Base-by-base conservation (phyloP, 2,329 filamentous ascomycete genomes). In the Metarhizium anisopliae region DNA sequence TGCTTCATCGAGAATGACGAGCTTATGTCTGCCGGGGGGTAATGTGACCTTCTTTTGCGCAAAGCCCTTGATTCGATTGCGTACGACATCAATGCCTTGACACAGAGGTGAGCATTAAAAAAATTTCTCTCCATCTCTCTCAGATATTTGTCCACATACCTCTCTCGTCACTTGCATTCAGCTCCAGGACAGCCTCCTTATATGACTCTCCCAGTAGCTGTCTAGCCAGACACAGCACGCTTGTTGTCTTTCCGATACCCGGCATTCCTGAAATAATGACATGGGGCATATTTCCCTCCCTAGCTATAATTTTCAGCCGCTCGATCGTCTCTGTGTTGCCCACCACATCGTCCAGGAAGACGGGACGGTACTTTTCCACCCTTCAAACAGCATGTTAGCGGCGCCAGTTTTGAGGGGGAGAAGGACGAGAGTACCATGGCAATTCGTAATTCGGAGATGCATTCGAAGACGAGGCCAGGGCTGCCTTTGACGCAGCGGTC, bases 251-350 rank as follows among this genome's bases (percentile, higher is more conserved):
- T 72, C 94, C 94, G 67, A 97, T 99, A 67, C 94, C 94, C 20
- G 94, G 94, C 91, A 96, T 97, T 58, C 94, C 94, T n/a, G 90
- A 96, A 66, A 99, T 97, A 73, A 99, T 97, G 67, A 99, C 84
- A 74, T 99, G 94, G 2, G 94, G 94, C 92, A 99, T 96, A 74
- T 99, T 99, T 64, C 94, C 94, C 75, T 97, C 94, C 72, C 92
- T 94, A 50, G 94, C 92, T 64, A 99, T 97, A 66, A 99, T 97
- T 70, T 97, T 97, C 65, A 99, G 78, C 55, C 94, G 88, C 72
- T 97, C 93, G 65, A 99, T 91, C 1, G 94, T 99, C 71, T 99
- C 94, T 20, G 90, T 95, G 72, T 99, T 99, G 67, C 94, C 94
- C 55, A 99, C 94, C 54, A 99, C 86, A 74, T 99, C 93, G 74